Conservation (phyloP, 2,329 filamentous ascomycete species). For the Blastomyces parvus region DNA sequence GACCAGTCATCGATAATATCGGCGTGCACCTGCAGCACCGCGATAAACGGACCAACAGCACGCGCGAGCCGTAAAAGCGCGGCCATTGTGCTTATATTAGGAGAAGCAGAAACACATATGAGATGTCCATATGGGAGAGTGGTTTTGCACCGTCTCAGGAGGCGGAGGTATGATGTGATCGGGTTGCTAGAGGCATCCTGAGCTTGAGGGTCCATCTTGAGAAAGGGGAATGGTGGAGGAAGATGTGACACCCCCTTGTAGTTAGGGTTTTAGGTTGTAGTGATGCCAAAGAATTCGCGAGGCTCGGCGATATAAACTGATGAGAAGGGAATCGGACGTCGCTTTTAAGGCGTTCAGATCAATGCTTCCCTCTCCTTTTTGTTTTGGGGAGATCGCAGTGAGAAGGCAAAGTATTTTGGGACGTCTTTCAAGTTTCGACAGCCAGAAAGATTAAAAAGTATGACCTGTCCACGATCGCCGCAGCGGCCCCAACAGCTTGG, state of each 20-base stretch:
- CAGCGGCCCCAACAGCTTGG: not conserved
- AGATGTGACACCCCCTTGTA: not conserved
- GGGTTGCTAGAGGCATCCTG: constrained; percentile 22
- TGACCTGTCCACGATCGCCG: not conserved
- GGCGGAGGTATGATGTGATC: constrained; percentile 31
- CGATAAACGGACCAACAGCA: constrained; percentile 52
- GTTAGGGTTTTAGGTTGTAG: not conserved
- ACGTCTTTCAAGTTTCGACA: not conserved
- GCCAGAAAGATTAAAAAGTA: not conserved
- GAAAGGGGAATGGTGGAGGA: not conserved
- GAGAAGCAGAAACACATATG: constrained; percentile 43
- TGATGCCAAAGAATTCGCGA: not conserved
- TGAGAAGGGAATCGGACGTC: not conserved
- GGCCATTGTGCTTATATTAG: constrained; percentile 48
- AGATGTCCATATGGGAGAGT: constrained; percentile 31
- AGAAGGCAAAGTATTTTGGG: not conserved
- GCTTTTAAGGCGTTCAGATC: not conserved
- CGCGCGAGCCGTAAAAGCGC: constrained; percentile 48
- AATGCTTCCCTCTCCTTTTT: not conserved
- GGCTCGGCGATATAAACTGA: not conserved
- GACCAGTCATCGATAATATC: constrained; percentile 55
- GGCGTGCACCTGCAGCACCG: constrained; percentile 51
- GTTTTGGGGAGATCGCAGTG: not conserved
- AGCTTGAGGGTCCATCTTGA: constrained; percentile 11
- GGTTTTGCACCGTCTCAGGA: constrained; percentile 26